Evolutionary conservation across 805 yeast genomes (phyloP), one percentile per base, ranked within the genome.

Genomic region (Cyberlindnera amylophila): DNA sequence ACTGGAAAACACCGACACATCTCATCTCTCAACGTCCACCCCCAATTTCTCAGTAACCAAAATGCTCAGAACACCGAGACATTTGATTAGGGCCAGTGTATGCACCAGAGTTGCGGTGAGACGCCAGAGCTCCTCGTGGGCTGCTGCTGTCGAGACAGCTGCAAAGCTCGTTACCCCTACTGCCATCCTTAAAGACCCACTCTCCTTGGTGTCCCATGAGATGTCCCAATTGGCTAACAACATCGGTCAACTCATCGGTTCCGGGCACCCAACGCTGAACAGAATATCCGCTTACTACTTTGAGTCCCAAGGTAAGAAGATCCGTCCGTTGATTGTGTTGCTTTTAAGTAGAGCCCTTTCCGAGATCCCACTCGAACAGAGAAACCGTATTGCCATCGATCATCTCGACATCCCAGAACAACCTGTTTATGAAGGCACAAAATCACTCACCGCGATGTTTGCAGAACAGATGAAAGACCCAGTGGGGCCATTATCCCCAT

Each of bases 221-320:
- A 91, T 91, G 99, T 81, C 89, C 17, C 80, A 79, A 28, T 66
- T 91, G 56, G 96, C 96, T 21, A 78, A 77, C 57, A 88, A 89
- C 59, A 93, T 91, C 49, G 95, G 96, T 36, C 69, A 74, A 15
- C 71, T 93, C 41, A 82, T 91, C 44, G 97, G 98, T 1, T 82
- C 95, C 0, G 96, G 96, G 2, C 96, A 91, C 59, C 96, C 98
- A 1, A 82, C 93, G 10, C 71, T 91, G 47, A 90, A 91, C 65
- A 74, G 95, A 52, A 96, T 91, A 4, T 82, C 96, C n/a, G 79
- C 88, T 28, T 93, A 93, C 67, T 93, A 93, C 66, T 93, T 93
- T 54, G 96, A 90, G 64, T 86, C 93, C 15, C 96, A 91, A 59
- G 98, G 99, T 6, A 93, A 93, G 64, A 95, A 90, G 59, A 88